A percentile compares a stretch with the other conserved stretches of the same genome.
These are phyloP conservation scores for Trichoderma erinaceum DNA, from an alignment of 495 filamentous ascomycete species.

Conservation along the genomic window DNA sequence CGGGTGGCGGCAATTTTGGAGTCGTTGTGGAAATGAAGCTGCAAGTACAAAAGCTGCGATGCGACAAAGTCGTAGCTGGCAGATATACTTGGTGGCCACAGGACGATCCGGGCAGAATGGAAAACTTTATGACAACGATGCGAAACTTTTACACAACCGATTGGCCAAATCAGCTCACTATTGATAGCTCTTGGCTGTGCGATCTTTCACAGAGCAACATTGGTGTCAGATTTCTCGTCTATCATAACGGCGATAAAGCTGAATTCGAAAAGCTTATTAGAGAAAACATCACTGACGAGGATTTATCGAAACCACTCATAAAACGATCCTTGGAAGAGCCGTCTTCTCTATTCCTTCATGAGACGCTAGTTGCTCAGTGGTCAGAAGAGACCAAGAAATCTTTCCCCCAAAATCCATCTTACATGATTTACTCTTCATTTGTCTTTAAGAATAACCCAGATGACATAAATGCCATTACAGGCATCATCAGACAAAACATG, in stretches of 20 bases:
- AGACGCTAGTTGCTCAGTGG: slow-evolving; percentile 29
- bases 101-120: not conserved
- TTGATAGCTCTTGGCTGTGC: slow-evolving; percentile 28
- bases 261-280: slow-evolving; percentile 19
- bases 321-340: slow-evolving; percentile 21
- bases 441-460: slow-evolving; percentile 13
- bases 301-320: slow-evolving; percentile 19
- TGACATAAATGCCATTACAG: slow-evolving; percentile 13
- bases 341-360: slow-evolving; percentile 28
- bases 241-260: not conserved
- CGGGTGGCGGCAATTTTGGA: slow-evolving; percentile 9
- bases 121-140: not conserved
- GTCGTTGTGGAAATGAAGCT: not conserved
- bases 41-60: not conserved
- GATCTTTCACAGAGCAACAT: slow-evolving; percentile 19
- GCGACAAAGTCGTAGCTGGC: not conserved
- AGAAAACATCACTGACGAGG: not conserved
- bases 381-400: slow-evolving; percentile 23
- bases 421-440: slow-evolving; percentile 22
- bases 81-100: slow-evolving; percentile 8
- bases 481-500: not conserved
- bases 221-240: slow-evolving; percentile 17
- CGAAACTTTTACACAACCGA: not conserved
- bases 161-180: slow-evolving; percentile 20
- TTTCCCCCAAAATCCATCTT: slow-evolving; percentile 19